Conservation (phyloP, 176 grass and related monocot species). For the Microstegium vimineum region DNA sequence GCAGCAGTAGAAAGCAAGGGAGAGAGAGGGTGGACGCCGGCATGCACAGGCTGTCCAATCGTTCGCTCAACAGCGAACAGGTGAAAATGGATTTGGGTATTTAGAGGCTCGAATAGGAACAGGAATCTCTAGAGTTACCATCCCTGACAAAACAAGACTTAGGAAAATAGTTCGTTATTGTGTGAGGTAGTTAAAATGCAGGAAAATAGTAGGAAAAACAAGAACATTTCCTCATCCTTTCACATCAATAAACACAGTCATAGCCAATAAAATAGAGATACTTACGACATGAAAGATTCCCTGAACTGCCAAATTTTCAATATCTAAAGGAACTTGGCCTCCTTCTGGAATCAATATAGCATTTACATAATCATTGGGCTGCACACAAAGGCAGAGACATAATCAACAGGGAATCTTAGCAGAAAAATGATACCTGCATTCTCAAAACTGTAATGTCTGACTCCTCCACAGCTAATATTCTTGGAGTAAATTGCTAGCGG, state of each 20-base stretch:
- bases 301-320: conserved; percentile 59
- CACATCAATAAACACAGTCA: neutral
- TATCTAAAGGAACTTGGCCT: conserved; percentile 68
- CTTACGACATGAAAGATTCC: conserved; percentile 80
- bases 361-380: conserved; percentile 87
- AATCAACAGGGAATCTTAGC: conserved; percentile 12
- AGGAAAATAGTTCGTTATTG: too few species aligned
- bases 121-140: neutral
- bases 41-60: too few species aligned
- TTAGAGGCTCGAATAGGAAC: neutral
- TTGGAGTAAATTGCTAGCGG: neutral
- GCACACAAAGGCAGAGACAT: conserved; percentile 24
- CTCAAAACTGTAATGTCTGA: neutral
- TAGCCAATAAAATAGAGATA: conserved; percentile 26
- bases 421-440: neutral
- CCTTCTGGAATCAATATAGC: conserved; percentile 79
- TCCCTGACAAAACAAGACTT: neutral
- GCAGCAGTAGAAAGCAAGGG: too few species aligned
- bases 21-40: too few species aligned
- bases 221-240: neutral
- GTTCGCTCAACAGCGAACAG: too few species aligned
- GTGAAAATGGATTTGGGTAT: too few species aligned
- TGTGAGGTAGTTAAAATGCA: too few species aligned
- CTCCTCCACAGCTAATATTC: neutral
- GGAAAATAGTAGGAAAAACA: neutral